Base-by-base conservation (phyloP, 2,329 filamentous ascomycete species). In the Tolypocladium endophyticum region DNA sequence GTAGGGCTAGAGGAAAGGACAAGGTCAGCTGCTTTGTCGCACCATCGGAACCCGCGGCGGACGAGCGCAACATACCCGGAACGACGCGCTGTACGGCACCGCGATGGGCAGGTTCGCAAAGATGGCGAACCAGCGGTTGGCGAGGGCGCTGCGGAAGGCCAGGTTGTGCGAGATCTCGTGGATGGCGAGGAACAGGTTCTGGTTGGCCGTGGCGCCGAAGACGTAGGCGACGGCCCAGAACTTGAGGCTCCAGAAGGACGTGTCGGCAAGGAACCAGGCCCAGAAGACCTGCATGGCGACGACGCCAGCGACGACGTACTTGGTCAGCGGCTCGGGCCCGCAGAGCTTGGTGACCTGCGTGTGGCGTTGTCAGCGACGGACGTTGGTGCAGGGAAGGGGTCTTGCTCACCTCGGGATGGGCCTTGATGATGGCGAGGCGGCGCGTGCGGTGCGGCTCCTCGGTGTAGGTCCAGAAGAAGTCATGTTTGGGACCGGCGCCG, bases 121-220 rank as follows among this genome's bases (percentile, higher is more conserved):
- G 62, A 99, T 89, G 65, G 94, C 94, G 64, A 97, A 82, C 58
- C 96, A 71, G 25, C 94, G 82, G 76, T 99, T 99, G 62, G 86
- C 87, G 50, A 87, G 72, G 1, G 90, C 82, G 33, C 86, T 92
- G 65, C 85, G 86, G 81, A 97, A 97, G 41, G 93, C 94, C 63
- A 99, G 81, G 72, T 99, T 99, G 78, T 99, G 94, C 20, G 91
- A 96, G 73, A 99, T 97, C 77, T 99, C 94, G 78, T 99, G 94
- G 70, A 99, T 99, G 61, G 94, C 92, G 50, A 99, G 86, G 79
- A 99, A 99, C 57, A 97, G 84, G 75, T 99, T 99, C 80, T 99
- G 94, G 80, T 97, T 99, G 59, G 93, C 87, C 0, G 94, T 97
- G 36, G 94, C 94, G 60, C 94, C 94, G 63, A 99, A 81, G 59